These are phyloP conservation scores for Macrophomina phaseolina DNA, from an alignment of 2,329 filamentous ascomycete species.

Conservation along the genomic window DNA sequence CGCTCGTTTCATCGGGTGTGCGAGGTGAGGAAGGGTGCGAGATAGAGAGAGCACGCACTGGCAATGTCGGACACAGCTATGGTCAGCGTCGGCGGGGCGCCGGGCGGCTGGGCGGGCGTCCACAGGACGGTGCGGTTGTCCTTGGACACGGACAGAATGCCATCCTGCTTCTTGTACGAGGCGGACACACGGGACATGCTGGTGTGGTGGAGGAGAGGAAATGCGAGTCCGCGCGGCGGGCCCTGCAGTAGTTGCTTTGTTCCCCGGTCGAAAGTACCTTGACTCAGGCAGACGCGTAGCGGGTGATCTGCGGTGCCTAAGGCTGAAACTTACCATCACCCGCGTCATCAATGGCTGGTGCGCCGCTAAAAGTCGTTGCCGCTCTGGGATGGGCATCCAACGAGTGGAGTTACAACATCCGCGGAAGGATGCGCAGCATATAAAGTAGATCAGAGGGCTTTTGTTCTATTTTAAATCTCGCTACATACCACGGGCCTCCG, in stretches of 20 bases:
- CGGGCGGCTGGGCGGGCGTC: constrained; percentile 75
- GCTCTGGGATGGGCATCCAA: neutral
- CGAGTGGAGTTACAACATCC: no score
- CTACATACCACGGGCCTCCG: no score
- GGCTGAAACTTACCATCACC: neutral
- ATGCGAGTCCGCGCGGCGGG: constrained; percentile 15
- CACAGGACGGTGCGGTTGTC: constrained; percentile 80
- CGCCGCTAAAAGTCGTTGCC: neutral
- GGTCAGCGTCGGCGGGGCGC: constrained; percentile 67
- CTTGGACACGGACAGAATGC: constrained; percentile 74
- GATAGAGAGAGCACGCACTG: constrained; percentile 60
- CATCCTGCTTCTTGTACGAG: constrained; percentile 95
- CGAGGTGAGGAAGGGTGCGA: neutral
- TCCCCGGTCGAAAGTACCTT: neutral
- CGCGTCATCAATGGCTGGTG: constrained; percentile 20
- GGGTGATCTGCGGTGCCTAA: constrained; percentile 20
- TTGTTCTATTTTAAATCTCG: no score
- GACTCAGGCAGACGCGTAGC: constrained; percentile 18
- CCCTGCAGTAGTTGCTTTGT: constrained; percentile 18
- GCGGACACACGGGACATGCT: constrained; percentile 46
- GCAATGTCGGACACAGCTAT: constrained; percentile 78
- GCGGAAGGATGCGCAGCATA: no score
- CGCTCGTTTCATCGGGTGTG: neutral
- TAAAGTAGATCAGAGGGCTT: no score
- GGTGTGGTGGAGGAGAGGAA: constrained; percentile 17